These are phyloP conservation scores for Microcyclosporella mali DNA, from an alignment of 2,329 filamentous ascomycete species.

Conservation along the genomic window DNA sequence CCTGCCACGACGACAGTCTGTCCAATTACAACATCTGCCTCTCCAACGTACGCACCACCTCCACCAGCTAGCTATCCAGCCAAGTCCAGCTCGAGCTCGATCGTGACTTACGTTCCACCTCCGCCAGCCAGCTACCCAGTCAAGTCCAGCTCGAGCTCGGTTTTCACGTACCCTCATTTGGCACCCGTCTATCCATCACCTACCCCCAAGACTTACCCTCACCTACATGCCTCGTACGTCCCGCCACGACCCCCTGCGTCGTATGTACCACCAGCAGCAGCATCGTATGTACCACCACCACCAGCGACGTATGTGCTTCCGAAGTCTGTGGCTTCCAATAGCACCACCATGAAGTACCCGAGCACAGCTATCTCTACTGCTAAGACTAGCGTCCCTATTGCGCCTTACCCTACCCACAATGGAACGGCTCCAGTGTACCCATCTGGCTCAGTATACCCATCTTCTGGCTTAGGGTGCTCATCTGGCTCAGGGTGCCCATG, in stretches of 20 bases:
- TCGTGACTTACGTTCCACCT: background rate
- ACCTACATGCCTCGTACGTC: background rate
- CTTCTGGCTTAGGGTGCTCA: background rate
- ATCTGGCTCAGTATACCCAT: background rate
- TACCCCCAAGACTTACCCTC: background rate
- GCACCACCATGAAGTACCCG: background rate
- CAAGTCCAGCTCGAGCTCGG: too few relatives aligned
- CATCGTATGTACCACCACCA: background rate
- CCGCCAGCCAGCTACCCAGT: background rate
- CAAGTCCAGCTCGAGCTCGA: too few relatives aligned
- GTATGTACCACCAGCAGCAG: background rate
- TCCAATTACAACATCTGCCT: background rate
- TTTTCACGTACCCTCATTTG: too few relatives aligned
- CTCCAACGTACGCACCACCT: background rate
- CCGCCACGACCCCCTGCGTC: background rate
- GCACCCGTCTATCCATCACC: background rate
- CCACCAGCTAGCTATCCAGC: background rate
- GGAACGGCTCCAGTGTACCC: background rate
- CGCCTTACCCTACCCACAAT: background rate
- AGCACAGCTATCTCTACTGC: background rate
- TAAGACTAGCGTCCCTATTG: background rate
- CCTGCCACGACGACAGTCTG: background rate
- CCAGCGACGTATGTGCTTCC: background rate
- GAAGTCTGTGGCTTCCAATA: background rate
- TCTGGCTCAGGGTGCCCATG: too few relatives aligned